Base-by-base conservation (phyloP, 1,284 basidiomycete species). In the Fomitiporia mediterranea region DNA sequence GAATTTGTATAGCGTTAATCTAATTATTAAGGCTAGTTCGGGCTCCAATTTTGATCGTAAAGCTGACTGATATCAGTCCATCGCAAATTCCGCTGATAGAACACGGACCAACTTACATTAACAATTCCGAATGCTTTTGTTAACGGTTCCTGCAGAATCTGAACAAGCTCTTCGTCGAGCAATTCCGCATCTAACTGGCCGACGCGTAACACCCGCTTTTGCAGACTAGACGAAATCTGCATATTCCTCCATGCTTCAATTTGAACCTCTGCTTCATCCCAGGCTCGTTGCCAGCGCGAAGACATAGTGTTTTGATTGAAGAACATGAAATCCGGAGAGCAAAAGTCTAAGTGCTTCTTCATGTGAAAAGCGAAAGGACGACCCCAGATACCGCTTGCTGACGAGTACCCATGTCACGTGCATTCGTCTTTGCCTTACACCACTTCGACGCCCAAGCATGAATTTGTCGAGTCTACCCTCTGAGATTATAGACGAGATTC, bases 121-220 rank as follows among this genome's bases (percentile, higher is more conserved):
- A 91, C 74, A 15, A 84, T 72, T 43, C 77, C 74, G n/a, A 98
- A 69, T 0, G 93, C 84, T 60, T 83, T 85, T 59, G 77, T 77
- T 43, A 98, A 70, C n/a, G 93, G 93, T 55, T 92, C 91, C 62
- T 84, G 83, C 17, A 99, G 78, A 60, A 98, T 75, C 25, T 85
- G 80, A 17, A 89, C 82, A 15, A 99, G 81, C 62, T 98, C 94
- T 58, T 87, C 83, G 72, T 99, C 97, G 44, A 99, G 81, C 28
- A 96, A 77, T 64, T 94, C 89, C 0, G 96, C 86, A 70, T 99
- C 97, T 47, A 98, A 82, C 71, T 98, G 93, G 25, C 89, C 89
- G 39, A 98, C 94, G 51, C 95, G 87, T 30, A 85, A 78, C 5
- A 87, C 75, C 21, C 85, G 76, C 27, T 77, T 68, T 51, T 63